Evolutionary conservation across 2,329 filamentous ascomycete genomes (phyloP), one percentile per base, ranked within the genome.

Genomic region (Talaromyces amestolkiae): DNA sequence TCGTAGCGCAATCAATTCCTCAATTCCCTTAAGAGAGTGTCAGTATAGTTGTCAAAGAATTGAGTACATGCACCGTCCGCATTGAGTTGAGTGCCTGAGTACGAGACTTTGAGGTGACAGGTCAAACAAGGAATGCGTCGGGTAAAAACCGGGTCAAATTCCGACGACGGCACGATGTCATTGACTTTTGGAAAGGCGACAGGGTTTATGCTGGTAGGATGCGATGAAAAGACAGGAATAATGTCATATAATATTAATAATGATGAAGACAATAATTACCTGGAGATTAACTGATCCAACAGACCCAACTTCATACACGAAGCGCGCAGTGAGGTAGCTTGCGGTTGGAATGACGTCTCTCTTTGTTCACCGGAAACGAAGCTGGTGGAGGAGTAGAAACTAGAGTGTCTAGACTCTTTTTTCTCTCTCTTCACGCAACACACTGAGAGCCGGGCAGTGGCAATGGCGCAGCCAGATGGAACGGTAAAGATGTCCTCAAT

Each of bases 401-500:
- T 11, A 15, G 37, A 39, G 10, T 4, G 37, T 39, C 5, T 51
- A 51, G 47, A 5, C 47, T 51, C 47, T 51, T 3, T 22, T 22
- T 3, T 22, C 22, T 31, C 47, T 51, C 19, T 47, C 10, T 47
- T 51, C 37, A 63, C 47, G 56, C 33, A 39, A 56, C 43, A 59
- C 58, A 17, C 54, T 37, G 35, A 62, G 47, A n/a, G 45, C 22
- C 59, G 13, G 37, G 51, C 11, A 58, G 33, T 27, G 53, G 53
- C 59, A 37, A 63, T 51, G 53, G 53, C 41, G 43, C 41, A 8
- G 53, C 59, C 59, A 58, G 61, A 43, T 45, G 60, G 61, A 51
- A 47, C 7, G 24, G 24, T 62, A 37, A 41, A 54, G 19, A 22
- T 39, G 41, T 71, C 72, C 68, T 74, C 70, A 74, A 70, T 74